phyloP scores from a whole-genome alignment of 2,329 filamentous ascomycete genomes.

The Thielaviopsis euricoi region DNA sequence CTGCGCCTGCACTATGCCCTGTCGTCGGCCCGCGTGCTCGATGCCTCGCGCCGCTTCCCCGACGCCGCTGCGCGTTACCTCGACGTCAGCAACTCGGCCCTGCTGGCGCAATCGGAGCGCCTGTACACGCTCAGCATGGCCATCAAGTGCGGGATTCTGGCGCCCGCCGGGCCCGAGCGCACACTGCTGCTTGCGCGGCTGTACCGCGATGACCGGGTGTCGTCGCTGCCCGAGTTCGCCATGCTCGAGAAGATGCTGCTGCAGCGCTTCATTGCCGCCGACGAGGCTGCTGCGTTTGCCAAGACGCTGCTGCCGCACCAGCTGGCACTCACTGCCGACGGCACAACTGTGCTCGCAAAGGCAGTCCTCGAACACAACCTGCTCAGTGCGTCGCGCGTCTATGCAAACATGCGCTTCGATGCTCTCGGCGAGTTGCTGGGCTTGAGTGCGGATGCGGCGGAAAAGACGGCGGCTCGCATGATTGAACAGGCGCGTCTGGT shows the following conservation, averaged over 20 bases:
- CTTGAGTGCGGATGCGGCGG: slow-evolving; percentile 63
- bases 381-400: slow-evolving; percentile 64
- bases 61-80: slow-evolving; percentile 81
- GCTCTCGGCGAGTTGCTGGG: slow-evolving; percentile 64
- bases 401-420: slow-evolving; percentile 61
- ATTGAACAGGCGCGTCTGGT: slow-evolving; percentile 82
- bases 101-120: slow-evolving; percentile 75
- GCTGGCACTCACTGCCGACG: slow-evolving; percentile 75
- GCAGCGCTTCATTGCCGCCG: slow-evolving; percentile 62
- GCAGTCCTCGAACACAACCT: slow-evolving; percentile 95
- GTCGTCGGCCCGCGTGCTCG: slow-evolving; percentile 81
- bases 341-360: slow-evolving; percentile 80
- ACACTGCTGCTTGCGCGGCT: slow-evolving; percentile 65
- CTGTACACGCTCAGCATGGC: slow-evolving; percentile 71
- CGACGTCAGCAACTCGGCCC: slow-evolving; percentile 59
- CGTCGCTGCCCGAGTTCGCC: slow-evolving; percentile 58
- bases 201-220: slow-evolving; percentile 82
- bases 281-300: slow-evolving; percentile 78
- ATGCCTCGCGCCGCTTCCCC: slow-evolving; percentile 78
- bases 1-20: slow-evolving; percentile 75
- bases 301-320: slow-evolving; percentile 71
- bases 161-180: slow-evolving; percentile 74
- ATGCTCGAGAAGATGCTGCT: slow-evolving; percentile 98
- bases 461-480: slow-evolving; percentile 87
- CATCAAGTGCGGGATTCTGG: slow-evolving; percentile 82